A percentile compares a stretch with the other conserved stretches of the same genome.
Conservation (phyloP, 768 basidiomycete species). For the Rhizopogon sp. region DNA sequence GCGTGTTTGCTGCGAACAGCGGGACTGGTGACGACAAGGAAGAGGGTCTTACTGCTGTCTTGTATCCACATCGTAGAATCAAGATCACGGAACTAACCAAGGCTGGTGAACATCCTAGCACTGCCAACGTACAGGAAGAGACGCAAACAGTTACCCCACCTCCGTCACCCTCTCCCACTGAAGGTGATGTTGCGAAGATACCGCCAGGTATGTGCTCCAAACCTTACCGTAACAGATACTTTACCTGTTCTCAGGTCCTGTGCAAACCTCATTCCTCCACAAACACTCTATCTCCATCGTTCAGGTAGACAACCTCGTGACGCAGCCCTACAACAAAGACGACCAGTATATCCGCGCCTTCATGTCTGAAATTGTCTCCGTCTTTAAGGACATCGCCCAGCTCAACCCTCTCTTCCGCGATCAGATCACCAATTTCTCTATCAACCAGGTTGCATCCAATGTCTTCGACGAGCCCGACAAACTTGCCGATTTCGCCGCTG, state of each 20-base stretch:
- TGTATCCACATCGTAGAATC: slow-evolving; percentile 91
- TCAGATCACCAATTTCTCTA: slow-evolving; percentile 95
- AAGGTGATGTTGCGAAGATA: slow-evolving; percentile 19
- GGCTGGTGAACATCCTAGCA: slow-evolving; percentile 39
- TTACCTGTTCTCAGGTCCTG: slow-evolving; percentile 37
- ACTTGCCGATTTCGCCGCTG: slow-evolving; percentile 95
- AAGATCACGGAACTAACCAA: slow-evolving; percentile 84
- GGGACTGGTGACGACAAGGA: slow-evolving; percentile 63
- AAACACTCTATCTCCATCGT: slow-evolving; percentile 83
- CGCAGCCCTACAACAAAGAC: slow-evolving; percentile 84
- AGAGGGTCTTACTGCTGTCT: slow-evolving; percentile 89
- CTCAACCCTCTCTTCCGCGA: slow-evolving; percentile 97
- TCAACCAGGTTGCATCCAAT: slow-evolving; percentile 87
- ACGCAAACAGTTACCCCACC: slow-evolving; percentile 43
- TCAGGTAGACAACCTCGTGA: slow-evolving; percentile 76
- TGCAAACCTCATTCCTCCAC: slow-evolving; percentile 84
- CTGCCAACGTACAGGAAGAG: slow-evolving; percentile 36
- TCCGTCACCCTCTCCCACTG: slow-evolving; percentile 17
- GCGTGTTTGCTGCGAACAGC: slow-evolving; percentile 67
- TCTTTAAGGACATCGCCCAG: slow-evolving; percentile 98
- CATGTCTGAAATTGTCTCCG: slow-evolving; percentile 93
- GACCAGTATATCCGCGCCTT: slow-evolving; percentile 94
- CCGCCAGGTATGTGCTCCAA: slow-evolving; percentile 14
- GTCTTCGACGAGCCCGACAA: slow-evolving; percentile 98
- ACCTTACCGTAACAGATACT: background rate